These are phyloP conservation scores for Acrodontium crateriforme DNA, from an alignment of 2,329 filamentous ascomycete genomes.

Conservation along the genomic window DNA sequence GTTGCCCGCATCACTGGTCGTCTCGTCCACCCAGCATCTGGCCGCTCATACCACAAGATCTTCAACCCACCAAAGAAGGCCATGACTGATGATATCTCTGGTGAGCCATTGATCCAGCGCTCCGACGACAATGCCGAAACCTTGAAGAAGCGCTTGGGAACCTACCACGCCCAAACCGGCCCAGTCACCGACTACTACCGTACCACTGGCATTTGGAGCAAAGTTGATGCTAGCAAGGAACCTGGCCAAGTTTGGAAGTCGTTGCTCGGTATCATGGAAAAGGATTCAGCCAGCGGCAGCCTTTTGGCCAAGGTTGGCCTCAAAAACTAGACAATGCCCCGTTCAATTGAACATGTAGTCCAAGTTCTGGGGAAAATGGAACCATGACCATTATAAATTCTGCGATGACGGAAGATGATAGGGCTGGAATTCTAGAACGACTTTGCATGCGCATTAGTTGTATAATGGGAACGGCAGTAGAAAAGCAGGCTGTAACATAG, in stretches of 20 bases:
- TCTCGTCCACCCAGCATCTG: conserved; percentile 87
- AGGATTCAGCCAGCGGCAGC: conserved; percentile 26
- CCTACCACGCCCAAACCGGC: conserved; percentile 86
- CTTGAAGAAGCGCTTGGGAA: conserved; percentile 82
- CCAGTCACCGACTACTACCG: conserved; percentile 96
- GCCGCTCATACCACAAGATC: conserved; percentile 92
- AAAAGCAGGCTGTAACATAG: too few relatives aligned
- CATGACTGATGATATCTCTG: conserved; percentile 95
- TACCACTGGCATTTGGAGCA: conserved; percentile 92
- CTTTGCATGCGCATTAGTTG: too few relatives aligned
- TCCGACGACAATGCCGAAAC: conserved; percentile 95
- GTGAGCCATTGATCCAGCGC: conserved; percentile 90
- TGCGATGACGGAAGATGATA: conserved; percentile 4
- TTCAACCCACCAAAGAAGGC: conserved; percentile 93
- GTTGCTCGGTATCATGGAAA: conserved; percentile 67
- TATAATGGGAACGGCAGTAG: too few relatives aligned
- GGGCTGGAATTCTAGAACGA: too few relatives aligned
- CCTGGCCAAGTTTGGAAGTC: conserved; percentile 93
- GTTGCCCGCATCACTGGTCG: conserved; percentile 95
- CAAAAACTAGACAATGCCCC: conserved; percentile 15
- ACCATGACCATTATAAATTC: too few relatives aligned
- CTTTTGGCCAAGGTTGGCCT: conserved; percentile 43
- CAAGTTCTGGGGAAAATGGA: too few relatives aligned
- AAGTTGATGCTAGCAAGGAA: conserved; percentile 89
- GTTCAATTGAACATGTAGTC: too few relatives aligned